Evolutionary conservation across 176 grass and related monocot species (phyloP).

Genomic region (Thinopyrum elongatum): DNA sequence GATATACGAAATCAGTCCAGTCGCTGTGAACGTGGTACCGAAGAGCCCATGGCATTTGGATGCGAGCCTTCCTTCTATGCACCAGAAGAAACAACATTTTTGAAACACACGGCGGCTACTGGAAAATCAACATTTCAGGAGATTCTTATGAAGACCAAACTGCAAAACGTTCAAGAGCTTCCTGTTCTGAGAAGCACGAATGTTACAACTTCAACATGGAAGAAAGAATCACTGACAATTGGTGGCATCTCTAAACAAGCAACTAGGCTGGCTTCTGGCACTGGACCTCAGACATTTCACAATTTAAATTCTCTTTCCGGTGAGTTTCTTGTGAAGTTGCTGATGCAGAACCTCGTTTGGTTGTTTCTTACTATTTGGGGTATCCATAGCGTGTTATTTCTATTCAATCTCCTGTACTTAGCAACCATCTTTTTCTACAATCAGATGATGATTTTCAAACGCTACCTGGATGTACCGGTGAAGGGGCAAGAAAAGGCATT

Average conservation of each 20-base stretch:
- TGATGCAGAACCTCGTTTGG: background rate
- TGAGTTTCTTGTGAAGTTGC: conserved; percentile 31
- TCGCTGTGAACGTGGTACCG: conserved; percentile 4
- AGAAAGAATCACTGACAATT: conserved; percentile 64
- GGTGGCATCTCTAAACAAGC: conserved; percentile 56
- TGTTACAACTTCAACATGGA: conserved; percentile 33
- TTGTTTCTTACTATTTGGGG: background rate
- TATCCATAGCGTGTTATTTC: background rate
- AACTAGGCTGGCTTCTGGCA: conserved; percentile 34
- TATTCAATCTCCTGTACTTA: background rate
- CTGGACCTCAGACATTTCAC: conserved; percentile 45
- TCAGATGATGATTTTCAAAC: conserved; percentile 52
- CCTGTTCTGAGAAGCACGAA: conserved; percentile 17
- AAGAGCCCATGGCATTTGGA: background rate
- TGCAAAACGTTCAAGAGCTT: conserved; percentile 25
- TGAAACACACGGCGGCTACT: background rate
- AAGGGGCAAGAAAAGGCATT: conserved; percentile 45
- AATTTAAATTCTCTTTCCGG: conserved; percentile 47
- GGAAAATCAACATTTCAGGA: conserved; percentile 28
- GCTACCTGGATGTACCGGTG: conserved; percentile 7
- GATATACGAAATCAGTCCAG: background rate
- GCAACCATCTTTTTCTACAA: conserved; percentile 16
- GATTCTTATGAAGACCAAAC: conserved; percentile 12
- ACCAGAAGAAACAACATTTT: conserved; percentile 16
- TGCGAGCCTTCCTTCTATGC: background rate